These are phyloP conservation scores for Gypsophila paniculata DNA, from an alignment of 179 eudicot genomes.

Conservation along the genomic window DNA sequence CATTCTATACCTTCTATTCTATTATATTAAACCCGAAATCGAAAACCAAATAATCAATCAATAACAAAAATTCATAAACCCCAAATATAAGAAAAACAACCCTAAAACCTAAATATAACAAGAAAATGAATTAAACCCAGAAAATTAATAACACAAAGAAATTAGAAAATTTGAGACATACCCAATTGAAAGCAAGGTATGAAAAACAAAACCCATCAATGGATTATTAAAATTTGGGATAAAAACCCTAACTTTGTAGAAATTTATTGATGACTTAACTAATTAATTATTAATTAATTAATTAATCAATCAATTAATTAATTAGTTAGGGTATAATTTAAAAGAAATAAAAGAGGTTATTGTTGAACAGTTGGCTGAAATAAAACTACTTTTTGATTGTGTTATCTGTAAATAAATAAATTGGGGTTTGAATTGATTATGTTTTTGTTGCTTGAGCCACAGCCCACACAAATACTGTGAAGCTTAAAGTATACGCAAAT, in stretches of 20 bases:
- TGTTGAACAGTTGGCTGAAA: neutral
- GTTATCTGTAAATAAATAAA: neutral
- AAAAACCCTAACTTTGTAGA: constrained; percentile 1
- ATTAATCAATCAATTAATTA: too few relatives aligned
- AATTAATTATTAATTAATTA: too few relatives aligned
- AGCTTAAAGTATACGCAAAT: too few relatives aligned
- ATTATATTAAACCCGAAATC: constrained; percentile 17
- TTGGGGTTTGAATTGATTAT: neutral
- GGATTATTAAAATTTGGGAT: neutral
- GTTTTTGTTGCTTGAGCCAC: neutral
- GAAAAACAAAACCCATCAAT: constrained; percentile 26
- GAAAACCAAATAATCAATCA: neutral
- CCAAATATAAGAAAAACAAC: neutral
- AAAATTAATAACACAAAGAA: neutral
- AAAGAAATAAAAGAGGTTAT: neutral
- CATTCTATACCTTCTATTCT: neutral
- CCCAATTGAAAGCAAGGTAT: constrained; percentile 24
- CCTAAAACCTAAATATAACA: too few relatives aligned
- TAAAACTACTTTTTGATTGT: neutral
- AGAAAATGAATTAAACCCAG: constrained; percentile 22
- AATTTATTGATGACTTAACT: constrained; percentile 9
- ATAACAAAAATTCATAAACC: constrained; percentile 7
- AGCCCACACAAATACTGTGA: too few relatives aligned
- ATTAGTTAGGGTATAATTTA: too few relatives aligned
- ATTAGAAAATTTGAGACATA: constrained; percentile 17